phyloP scores from a whole-genome alignment of 148 eudicot species.

The Dianthus caryophyllus region DNA sequence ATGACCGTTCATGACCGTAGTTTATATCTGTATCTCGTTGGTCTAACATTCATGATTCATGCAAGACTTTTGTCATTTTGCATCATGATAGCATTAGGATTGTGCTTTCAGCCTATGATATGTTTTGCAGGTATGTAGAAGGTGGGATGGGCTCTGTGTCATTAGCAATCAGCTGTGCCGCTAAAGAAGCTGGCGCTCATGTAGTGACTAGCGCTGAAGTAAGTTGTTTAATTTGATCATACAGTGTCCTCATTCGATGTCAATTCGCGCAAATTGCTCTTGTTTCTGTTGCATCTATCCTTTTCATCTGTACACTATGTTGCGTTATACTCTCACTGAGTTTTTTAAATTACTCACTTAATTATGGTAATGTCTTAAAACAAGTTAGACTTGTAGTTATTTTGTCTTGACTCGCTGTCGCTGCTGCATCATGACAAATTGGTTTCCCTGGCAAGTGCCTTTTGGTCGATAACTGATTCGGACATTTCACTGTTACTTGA shows the following conservation, averaged over 20 bases:
- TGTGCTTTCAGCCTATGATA: not conserved
- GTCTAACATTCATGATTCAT: not conserved
- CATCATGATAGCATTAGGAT: not conserved
- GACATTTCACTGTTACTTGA: not conserved
- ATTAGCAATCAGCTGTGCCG: slow-evolving; percentile 55
- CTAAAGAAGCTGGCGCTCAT: slow-evolving; percentile 70
- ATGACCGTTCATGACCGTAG: too few species aligned
- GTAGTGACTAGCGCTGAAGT: slow-evolving; percentile 64
- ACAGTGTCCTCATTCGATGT: not conserved
- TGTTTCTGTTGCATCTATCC: not conserved
- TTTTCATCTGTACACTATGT: not conserved
- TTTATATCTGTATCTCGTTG: not conserved
- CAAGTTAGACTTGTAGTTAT: not conserved
- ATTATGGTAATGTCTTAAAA: not conserved
- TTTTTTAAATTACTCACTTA: not conserved
- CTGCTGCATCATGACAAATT: not conserved
- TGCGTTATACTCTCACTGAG: not conserved
- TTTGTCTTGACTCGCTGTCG: not conserved
- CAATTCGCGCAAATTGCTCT: not conserved
- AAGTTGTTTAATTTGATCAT: slow-evolving; percentile 18
- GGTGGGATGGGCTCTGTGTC: slow-evolving; percentile 86
- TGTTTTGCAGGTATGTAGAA: slow-evolving; percentile 39
- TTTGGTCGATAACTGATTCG: not conserved
- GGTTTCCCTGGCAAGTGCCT: not conserved
- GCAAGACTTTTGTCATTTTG: slow-evolving; percentile 13